Base-by-base conservation (phyloP, 306 rosid species). In the Quercus alba region DNA sequence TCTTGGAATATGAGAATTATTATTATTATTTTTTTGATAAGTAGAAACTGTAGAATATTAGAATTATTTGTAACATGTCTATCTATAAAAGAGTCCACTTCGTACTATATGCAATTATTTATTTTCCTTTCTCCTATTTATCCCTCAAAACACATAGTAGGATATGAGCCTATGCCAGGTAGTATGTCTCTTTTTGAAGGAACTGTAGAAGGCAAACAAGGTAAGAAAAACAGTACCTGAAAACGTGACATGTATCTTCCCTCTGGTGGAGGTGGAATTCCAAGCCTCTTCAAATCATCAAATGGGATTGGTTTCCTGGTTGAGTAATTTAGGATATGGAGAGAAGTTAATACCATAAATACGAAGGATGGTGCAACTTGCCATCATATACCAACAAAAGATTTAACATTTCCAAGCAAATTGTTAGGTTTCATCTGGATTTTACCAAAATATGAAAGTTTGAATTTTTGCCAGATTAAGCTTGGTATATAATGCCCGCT, bases 251-350 rank as follows among this genome's bases (percentile, higher is more conserved):
- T 80, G 88, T 92, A 94, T 78, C 85, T 85, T 83, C 98, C 98
- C 87, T 94, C 97, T 0, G 94, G 97, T 35, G 97, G 97, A 78
- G 94, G 95, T 74, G 94, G 93, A 56, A 94, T 91, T 67, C 97
- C 97, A 49, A 92, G 95, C 86, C 89, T 90, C 87, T 88, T 80
- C 87, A 94, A 80, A 30, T 91, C 94, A 54, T 86, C 92, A 30
- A 87, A 86, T 0, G 97, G 98, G 74, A 94, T 92, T 52, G 93
- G 89, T 73, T 92, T 91, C 80, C 98, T 92, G 80, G 78, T 67
- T 57, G 75, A 54, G 79, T 33, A 15, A 64, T 35, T 55, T 69
- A 66, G 75, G 52, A 78, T 63, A 75, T 17, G 75, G 63, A 26
- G 15, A 72, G 72, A 56, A 19, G 81, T 15, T 23, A 85, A 35